These are phyloP conservation scores for Penicillium fuscoglaucum DNA, from an alignment of 2,329 filamentous ascomycete genomes.

Conservation along the genomic window DNA sequence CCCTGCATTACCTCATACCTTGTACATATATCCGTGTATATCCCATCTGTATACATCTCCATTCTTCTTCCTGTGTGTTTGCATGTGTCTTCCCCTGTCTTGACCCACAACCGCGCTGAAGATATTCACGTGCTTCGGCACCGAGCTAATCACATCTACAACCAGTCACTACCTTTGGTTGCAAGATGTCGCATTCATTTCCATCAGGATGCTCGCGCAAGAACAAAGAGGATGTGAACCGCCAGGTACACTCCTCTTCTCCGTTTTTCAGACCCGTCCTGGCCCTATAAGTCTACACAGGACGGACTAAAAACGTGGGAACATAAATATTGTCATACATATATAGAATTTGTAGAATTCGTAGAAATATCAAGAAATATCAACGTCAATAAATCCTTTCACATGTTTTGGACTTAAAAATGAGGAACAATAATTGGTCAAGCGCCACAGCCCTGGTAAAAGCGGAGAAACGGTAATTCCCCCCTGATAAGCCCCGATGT, in stretches of 20 bases:
- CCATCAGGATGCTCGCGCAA: conserved; percentile 47
- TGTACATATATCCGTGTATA: conserved; percentile 32
- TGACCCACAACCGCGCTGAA: conserved; percentile 22
- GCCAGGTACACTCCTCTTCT: conserved; percentile 38
- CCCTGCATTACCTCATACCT: conserved; percentile 9
- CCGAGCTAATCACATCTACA: conserved; percentile 53
- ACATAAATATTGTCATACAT: conserved; percentile 37
- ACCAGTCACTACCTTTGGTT: conserved; percentile 46
- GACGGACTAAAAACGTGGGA: conserved; percentile 59
- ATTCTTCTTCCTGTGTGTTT: conserved; percentile 15
- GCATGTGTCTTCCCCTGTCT: background rate
- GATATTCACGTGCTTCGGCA: conserved; percentile 50
- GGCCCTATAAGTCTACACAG: conserved; percentile 49
- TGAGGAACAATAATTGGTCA: background rate
- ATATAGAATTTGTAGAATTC: background rate
- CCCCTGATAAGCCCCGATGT: background rate
- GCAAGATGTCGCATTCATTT: conserved; percentile 50
- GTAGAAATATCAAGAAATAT: background rate
- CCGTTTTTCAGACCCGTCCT: conserved; percentile 58
- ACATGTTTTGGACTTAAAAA: background rate
- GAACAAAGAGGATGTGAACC: conserved; percentile 41
- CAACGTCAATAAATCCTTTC: background rate
- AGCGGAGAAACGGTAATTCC: conserved; percentile 10
- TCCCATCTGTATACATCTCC: conserved; percentile 19
- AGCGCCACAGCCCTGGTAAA: background rate